Conservation (phyloP, 805 yeast species). For the Candida succiphila region DNA sequence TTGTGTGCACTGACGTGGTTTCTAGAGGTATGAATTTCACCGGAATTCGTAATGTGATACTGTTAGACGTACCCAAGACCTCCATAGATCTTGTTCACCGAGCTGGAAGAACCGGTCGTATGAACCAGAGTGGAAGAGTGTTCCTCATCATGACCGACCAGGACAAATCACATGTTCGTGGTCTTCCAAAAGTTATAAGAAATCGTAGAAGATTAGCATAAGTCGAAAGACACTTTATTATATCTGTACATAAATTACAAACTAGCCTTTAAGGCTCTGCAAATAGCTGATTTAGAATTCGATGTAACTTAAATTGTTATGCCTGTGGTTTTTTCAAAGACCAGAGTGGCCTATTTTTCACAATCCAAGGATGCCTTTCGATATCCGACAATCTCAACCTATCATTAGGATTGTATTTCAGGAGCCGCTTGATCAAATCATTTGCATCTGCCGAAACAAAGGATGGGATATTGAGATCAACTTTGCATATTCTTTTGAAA, state of each 20-base stretch:
- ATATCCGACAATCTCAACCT: constrained; percentile 56
- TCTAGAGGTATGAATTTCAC: constrained; percentile 87
- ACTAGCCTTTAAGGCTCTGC: no score
- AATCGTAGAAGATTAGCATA: constrained; percentile 30
- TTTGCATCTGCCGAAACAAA: constrained; percentile 66
- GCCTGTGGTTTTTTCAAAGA: neutral
- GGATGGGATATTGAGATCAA: constrained; percentile 66
- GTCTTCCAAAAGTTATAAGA: constrained; percentile 61
- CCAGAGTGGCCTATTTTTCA: constrained; percentile 34
- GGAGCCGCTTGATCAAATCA: constrained; percentile 54
- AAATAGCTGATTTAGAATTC: no score
- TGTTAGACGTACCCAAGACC: constrained; percentile 79
- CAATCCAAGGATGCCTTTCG: constrained; percentile 76
- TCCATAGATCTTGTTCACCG: constrained; percentile 85
- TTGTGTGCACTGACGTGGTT: constrained; percentile 80
- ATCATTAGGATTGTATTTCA: constrained; percentile 60
- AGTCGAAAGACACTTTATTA: neutral
- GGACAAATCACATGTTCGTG: constrained; percentile 73
- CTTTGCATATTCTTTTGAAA: constrained; percentile 66
- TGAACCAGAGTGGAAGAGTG: constrained; percentile 84
- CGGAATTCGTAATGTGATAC: constrained; percentile 69
- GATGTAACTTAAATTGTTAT: no score
- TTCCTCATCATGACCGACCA: constrained; percentile 62
- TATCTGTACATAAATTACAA: no score
- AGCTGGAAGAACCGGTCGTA: constrained; percentile 90